phyloP scores from a whole-genome alignment of 306 rosid genomes.

The Begonia fuchsioides region DNA sequence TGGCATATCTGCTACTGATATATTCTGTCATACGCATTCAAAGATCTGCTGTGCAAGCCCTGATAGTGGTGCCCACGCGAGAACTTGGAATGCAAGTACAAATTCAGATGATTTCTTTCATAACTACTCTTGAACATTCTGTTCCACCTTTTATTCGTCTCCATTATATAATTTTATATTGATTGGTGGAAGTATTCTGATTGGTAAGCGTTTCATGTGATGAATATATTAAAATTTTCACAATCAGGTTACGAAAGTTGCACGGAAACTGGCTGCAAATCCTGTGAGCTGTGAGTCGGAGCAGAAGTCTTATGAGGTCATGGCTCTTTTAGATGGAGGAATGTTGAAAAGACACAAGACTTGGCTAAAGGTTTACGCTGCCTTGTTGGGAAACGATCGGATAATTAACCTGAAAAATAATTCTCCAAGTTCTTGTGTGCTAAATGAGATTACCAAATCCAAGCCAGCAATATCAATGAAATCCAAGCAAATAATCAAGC shows the following conservation, averaged over 20 bases:
- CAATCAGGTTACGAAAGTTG: slow-evolving; percentile 71
- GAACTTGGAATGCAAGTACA: slow-evolving; percentile 96
- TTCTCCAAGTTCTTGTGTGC: too few relatives aligned
- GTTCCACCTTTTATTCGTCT: neutral
- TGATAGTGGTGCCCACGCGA: slow-evolving; percentile 82
- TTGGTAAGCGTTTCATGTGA: too few relatives aligned
- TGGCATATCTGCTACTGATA: slow-evolving; percentile 68
- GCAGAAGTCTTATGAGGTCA: slow-evolving; percentile 50
- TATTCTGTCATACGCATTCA: slow-evolving; percentile 35
- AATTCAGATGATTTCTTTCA: slow-evolving; percentile 6
- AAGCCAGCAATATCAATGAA: too few relatives aligned
- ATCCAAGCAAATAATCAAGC: too few relatives aligned
- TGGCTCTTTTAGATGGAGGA: slow-evolving; percentile 97
- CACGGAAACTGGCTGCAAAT: slow-evolving; percentile 62
- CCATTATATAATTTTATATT: neutral
- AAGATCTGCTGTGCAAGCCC: slow-evolving; percentile 64
- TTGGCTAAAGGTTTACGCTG: slow-evolving; percentile 67
- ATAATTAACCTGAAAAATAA: too few relatives aligned
- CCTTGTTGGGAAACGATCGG: too few relatives aligned
- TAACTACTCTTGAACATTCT: slow-evolving; percentile 1
- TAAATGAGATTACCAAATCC: too few relatives aligned
- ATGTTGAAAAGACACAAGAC: slow-evolving; percentile 73
- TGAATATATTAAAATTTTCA: neutral
- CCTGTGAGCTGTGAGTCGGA: slow-evolving; percentile 37
- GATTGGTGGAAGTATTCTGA: too few relatives aligned